Evolutionary conservation across 768 basidiomycete species (phyloP).

Genomic region (Stropharia rugosoannulata): DNA sequence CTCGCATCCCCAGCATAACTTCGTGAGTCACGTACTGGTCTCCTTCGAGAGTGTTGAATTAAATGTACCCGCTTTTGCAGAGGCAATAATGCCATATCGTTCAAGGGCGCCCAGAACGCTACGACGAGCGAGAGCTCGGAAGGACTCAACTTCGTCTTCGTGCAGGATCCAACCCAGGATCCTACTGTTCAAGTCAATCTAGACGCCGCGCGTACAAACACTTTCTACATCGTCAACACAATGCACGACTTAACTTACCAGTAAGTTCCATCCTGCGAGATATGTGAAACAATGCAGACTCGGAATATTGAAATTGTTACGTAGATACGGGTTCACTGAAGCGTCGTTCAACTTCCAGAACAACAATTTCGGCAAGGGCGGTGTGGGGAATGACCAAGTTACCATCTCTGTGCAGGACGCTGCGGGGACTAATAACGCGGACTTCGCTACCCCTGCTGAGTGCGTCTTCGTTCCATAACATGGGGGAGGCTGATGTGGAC

Average conservation of each 20-base stretch:
- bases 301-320: conserved; percentile 23
- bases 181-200: conserved; percentile 39
- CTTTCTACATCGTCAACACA: conserved; percentile 61
- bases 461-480: neutral
- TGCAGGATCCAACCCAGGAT: conserved; percentile 25
- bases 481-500: neutral
- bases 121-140: conserved; percentile 37
- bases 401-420: conserved; percentile 53
- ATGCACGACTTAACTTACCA: conserved; percentile 45
- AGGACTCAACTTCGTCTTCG: conserved; percentile 38
- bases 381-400: conserved; percentile 52
- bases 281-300: neutral
- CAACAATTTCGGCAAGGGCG: conserved; percentile 59
- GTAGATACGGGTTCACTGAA: conserved; percentile 53
- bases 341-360: conserved; percentile 46
- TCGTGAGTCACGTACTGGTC: conserved; percentile 6
- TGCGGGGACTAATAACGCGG: conserved; percentile 42
- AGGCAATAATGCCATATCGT: conserved; percentile 38
- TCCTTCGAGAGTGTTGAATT: neutral
- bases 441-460: conserved; percentile 30
- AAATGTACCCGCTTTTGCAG: conserved; percentile 4
- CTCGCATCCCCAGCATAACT: conserved; percentile 6
- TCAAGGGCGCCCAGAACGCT: conserved; percentile 23
- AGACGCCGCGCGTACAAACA: conserved; percentile 53
- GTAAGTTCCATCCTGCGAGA: conserved; percentile 37